phyloP scores from a whole-genome alignment of 148 eudicot genomes.

The Vaccinium vitisidaea region DNA sequence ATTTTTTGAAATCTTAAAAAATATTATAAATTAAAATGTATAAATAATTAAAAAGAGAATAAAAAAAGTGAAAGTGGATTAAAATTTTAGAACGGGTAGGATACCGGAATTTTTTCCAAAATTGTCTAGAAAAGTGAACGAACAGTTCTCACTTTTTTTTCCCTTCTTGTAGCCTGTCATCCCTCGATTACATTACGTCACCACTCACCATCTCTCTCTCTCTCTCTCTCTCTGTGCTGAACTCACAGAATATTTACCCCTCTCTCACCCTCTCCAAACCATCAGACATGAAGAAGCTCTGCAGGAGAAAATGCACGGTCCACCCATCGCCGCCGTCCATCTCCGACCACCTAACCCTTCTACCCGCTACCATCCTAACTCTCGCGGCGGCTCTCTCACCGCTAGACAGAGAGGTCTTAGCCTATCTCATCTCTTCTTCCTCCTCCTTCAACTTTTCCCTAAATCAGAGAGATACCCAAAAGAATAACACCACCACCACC shows the following conservation, averaged over 20 bases:
- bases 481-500: not conserved
- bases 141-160: not conserved
- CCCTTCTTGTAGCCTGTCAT: not conserved
- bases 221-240: conserved; percentile 11
- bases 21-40: no score
- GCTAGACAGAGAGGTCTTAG: conserved; percentile 56
- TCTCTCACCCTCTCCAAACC: not conserved
- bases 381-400: conserved; percentile 58
- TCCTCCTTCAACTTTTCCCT: conserved; percentile 28
- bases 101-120: no score
- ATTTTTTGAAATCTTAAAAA: no score
- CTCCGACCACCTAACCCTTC: conserved; percentile 47
- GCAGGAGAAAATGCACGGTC: conserved; percentile 48
- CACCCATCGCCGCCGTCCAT: conserved; percentile 65
- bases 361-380: conserved; percentile 69
- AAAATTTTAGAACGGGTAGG: no score
- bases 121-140: not conserved
- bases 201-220: not conserved
- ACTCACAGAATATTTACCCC: not conserved
- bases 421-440: conserved; percentile 57
- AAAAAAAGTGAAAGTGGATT: no score
- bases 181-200: no score
- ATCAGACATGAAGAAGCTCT: conserved; percentile 63
- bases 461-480: conserved; percentile 11
- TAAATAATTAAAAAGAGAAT: no score